Conservation (phyloP, 768 basidiomycete genomes). For the Termitomyces sp. region DNA sequence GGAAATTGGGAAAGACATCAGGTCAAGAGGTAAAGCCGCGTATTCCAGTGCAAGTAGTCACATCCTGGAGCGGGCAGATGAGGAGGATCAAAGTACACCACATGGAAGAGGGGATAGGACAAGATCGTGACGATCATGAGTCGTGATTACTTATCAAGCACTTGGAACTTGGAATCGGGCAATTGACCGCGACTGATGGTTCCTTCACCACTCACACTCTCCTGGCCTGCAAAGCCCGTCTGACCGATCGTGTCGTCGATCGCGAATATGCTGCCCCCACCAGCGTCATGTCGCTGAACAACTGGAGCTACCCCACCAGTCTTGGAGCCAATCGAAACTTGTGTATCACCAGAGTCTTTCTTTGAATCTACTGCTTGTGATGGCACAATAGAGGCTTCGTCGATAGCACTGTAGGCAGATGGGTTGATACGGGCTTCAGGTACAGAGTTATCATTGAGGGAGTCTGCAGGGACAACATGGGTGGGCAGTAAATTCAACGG, state of each 20-base stretch:
- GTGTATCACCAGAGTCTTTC: slow-evolving; percentile 29
- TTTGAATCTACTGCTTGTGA: slow-evolving; percentile 17
- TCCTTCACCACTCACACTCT: slow-evolving; percentile 12
- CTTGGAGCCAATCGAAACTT: slow-evolving; percentile 25
- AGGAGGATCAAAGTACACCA: background rate
- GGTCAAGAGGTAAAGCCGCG: no score
- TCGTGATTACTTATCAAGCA: slow-evolving; percentile 9
- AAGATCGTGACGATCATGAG: background rate
- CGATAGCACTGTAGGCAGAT: slow-evolving; percentile 31
- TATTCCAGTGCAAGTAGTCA: background rate
- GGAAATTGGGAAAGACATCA: background rate
- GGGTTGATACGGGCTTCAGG: slow-evolving; percentile 28
- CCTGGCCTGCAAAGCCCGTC: slow-evolving; percentile 13
- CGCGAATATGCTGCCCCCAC: slow-evolving; percentile 15
- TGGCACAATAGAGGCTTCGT: slow-evolving; percentile 13
- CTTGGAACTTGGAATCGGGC: slow-evolving; percentile 2
- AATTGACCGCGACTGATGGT: slow-evolving; percentile 16
- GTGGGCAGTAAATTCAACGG: slow-evolving; percentile 26
- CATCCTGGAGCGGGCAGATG: background rate
- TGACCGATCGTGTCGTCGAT: slow-evolving; percentile 21
- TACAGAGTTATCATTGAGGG: slow-evolving; percentile 1
- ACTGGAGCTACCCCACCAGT: slow-evolving; percentile 2
- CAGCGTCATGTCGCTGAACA: slow-evolving; percentile 7
- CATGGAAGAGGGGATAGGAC: background rate
- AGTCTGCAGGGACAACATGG: slow-evolving; percentile 11